Evolutionary conservation across 805 yeast genomes (phyloP).

Genomic region (Komagataella mondaviorum): DNA sequence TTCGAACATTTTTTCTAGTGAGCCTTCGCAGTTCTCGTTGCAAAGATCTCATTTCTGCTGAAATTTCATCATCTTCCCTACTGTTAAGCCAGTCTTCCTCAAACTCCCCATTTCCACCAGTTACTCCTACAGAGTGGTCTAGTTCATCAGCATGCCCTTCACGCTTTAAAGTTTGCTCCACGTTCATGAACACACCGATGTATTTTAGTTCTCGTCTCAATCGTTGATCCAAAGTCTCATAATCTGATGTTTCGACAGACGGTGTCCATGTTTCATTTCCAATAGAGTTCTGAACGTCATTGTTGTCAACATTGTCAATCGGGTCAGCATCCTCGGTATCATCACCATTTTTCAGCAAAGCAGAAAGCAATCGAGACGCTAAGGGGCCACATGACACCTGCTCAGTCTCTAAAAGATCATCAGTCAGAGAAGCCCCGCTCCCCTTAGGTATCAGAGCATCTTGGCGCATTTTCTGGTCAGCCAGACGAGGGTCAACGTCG

Average conservation of each 20-base stretch:
- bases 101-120: conserved; percentile 13
- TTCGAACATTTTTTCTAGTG: conserved; percentile 46
- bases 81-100: conserved; percentile 63
- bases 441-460: conserved; percentile 35
- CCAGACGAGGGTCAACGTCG: conserved; percentile 1
- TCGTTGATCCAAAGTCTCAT: conserved; percentile 74
- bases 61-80: conserved; percentile 88
- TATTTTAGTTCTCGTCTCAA: conserved; percentile 77
- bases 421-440: conserved; percentile 40
- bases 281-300: conserved; percentile 9
- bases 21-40: conserved; percentile 57
- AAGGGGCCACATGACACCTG: conserved; percentile 84
- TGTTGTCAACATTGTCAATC: conserved; percentile 10
- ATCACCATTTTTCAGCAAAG: conserved; percentile 41
- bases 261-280: conserved; percentile 30
- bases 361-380: conserved; percentile 71
- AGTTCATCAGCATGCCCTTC: conserved; percentile 2
- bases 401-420: conserved; percentile 55
- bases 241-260: conserved; percentile 40
- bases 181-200: conserved; percentile 79
- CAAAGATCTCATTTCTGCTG: conserved; percentile 64
- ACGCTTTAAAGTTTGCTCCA: conserved; percentile 22
- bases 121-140: conserved; percentile 9
- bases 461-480: neutral
- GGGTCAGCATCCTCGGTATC: conserved; percentile 8